A percentile compares a stretch with the other conserved stretches of the same genome.
These are phyloP conservation scores for Aspergillus spinulosporus DNA, from an alignment of 2,329 filamentous ascomycete species.

Conservation along the genomic window DNA sequence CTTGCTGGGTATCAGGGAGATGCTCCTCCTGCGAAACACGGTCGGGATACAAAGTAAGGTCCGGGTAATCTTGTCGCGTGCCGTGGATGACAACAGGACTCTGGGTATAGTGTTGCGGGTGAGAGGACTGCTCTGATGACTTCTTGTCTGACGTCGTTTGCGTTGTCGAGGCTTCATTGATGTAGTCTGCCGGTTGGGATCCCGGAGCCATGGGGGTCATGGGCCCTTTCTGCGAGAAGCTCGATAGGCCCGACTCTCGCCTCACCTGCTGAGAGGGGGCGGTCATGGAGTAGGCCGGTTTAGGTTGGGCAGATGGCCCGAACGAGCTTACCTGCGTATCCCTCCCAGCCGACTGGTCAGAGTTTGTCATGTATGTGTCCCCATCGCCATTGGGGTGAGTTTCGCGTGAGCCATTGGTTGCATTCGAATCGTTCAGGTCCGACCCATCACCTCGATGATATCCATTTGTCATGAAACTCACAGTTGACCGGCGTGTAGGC, in stretches of 20 bases:
- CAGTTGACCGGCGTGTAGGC: slow-evolving; percentile 54
- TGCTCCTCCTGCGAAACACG: slow-evolving; percentile 59
- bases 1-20: slow-evolving; percentile 65
- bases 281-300: slow-evolving; percentile 48
- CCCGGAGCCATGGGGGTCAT: slow-evolving; percentile 61
- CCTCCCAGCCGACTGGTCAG: slow-evolving; percentile 43
- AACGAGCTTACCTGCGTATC: slow-evolving; percentile 51
- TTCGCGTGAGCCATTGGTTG: slow-evolving; percentile 57
- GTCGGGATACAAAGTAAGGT: slow-evolving; percentile 53
- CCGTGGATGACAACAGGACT: slow-evolving; percentile 49
- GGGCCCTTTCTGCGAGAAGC: slow-evolving; percentile 51
- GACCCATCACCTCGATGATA: slow-evolving; percentile 48
- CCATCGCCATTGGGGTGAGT: slow-evolving; percentile 49
- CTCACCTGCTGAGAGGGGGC: slow-evolving; percentile 49
- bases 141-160: slow-evolving; percentile 78
- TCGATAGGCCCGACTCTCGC: slow-evolving; percentile 48
- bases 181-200: slow-evolving; percentile 61
- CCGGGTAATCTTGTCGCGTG: slow-evolving; percentile 50
- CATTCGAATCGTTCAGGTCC: slow-evolving; percentile 39
- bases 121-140: slow-evolving; percentile 72
- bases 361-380: slow-evolving; percentile 64
- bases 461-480: slow-evolving; percentile 57
- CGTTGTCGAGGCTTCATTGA: slow-evolving; percentile 90
- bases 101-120: slow-evolving; percentile 68
- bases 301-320: slow-evolving; percentile 51